A percentile compares a stretch with the other conserved stretches of the same genome.
phyloP scores from a whole-genome alignment of 495 filamentous ascomycete species.

The Tirmania nivea region DNA sequence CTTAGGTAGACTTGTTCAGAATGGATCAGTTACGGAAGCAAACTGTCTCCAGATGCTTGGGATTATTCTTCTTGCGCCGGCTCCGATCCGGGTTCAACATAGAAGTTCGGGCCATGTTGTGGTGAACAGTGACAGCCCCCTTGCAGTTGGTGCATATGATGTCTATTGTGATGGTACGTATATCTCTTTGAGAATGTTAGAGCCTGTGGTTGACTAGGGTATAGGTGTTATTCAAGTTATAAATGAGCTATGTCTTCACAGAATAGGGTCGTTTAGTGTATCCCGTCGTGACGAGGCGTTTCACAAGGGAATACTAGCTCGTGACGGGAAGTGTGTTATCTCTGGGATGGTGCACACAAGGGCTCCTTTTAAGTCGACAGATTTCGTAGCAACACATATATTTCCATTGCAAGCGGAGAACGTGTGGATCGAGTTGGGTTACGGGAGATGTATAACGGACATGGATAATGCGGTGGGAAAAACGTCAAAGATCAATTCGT shows the following conservation, averaged over 20 bases:
- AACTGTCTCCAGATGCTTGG: conserved; percentile 15
- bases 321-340: no score
- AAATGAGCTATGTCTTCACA: conserved; percentile 1
- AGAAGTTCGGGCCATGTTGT: conserved; percentile 3
- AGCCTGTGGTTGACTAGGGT: background rate
- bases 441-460: conserved; percentile 5
- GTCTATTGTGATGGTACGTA: conserved; percentile 7
- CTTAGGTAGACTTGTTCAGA: conserved; percentile 10
- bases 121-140: background rate
- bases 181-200: background rate
- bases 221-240: conserved; percentile 4
- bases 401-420: conserved; percentile 7
- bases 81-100: conserved; percentile 8
- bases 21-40: conserved; percentile 12
- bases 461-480: conserved; percentile 8
- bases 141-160: conserved; percentile 1
- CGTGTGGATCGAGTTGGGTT: conserved; percentile 7
- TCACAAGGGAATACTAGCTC: conserved; percentile 1
- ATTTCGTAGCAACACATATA: conserved; percentile 7
- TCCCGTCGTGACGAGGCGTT: conserved; percentile 2
- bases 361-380: conserved; percentile 1
- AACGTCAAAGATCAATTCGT: conserved; percentile 12
- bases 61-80: conserved; percentile 9
- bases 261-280: background rate
- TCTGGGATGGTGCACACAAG: conserved; percentile 1